Evolutionary conservation across 768 basidiomycete species (phyloP).

Genomic region (Suillus weaverae): DNA sequence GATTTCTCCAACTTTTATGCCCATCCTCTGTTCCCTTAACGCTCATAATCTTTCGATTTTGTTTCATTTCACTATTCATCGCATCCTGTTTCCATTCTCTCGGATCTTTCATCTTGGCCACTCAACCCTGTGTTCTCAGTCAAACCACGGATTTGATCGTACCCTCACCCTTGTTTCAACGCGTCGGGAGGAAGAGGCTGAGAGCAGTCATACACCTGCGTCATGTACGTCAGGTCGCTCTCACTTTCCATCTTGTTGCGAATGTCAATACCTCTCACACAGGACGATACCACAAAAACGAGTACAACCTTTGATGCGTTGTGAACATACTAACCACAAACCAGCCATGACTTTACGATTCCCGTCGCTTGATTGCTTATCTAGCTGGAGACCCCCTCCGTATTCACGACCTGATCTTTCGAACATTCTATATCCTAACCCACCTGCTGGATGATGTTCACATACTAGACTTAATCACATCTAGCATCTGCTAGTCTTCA

Average conservation of each 20-base stretch:
- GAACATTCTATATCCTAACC: not conserved
- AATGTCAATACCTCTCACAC: not conserved
- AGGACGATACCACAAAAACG: constrained; percentile 4
- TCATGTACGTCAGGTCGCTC: not conserved
- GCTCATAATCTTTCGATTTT: not conserved
- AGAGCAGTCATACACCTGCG: constrained; percentile 12
- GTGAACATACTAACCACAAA: not conserved
- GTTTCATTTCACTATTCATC: too few species aligned
- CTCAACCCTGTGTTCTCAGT: constrained; percentile 36
- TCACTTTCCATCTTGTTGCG: not conserved
- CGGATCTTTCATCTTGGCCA: constrained; percentile 9
- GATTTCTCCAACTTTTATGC: not conserved
- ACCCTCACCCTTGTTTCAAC: constrained; percentile 58
- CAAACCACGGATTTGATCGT: constrained; percentile 76
- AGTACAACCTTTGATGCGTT: not conserved
- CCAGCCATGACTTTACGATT: constrained; percentile 1
- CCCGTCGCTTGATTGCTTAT: not conserved
- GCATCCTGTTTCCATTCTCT: not conserved
- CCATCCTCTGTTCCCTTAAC: not conserved
- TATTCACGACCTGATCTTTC: constrained; percentile 1
- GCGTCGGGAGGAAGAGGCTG: constrained; percentile 51
- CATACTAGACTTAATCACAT: constrained; percentile 2
- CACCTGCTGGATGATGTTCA: not conserved
- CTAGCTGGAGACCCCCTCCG: not conserved
- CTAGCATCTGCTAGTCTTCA: not conserved